phyloP scores from a whole-genome alignment of 176 grass and related monocot genomes.

The Triticum timopheevii region DNA sequence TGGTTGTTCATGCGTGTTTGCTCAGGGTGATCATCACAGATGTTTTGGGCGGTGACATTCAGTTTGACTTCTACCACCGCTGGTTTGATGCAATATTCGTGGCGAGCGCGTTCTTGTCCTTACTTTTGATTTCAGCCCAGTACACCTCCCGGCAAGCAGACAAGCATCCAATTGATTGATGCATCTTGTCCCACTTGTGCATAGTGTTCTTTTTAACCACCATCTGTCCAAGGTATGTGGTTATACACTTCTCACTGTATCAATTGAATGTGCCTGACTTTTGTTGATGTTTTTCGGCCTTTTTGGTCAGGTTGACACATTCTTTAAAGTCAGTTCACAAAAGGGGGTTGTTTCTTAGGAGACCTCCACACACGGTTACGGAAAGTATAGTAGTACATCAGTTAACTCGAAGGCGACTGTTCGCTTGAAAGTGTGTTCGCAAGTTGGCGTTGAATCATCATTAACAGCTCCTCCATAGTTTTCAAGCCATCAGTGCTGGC shows the following conservation, averaged over 20 bases:
- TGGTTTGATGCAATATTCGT: slow-evolving; percentile 99
- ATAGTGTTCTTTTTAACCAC: slow-evolving; percentile 50
- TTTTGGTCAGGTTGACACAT: slow-evolving; percentile 44
- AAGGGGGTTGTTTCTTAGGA: slow-evolving; percentile 25
- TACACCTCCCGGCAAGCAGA: slow-evolving; percentile 91
- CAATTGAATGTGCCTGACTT: slow-evolving; percentile 2
- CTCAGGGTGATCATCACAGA: slow-evolving; percentile 94
- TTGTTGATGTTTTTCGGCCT: slow-evolving; percentile 14
- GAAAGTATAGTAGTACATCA: slow-evolving; percentile 31
- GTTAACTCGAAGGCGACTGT: slow-evolving; percentile 32
- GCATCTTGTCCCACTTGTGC: slow-evolving; percentile 34
- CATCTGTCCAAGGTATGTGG: slow-evolving; percentile 39
- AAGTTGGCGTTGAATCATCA: neutral
- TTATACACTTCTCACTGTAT: neutral
- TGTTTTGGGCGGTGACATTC: slow-evolving; percentile 93
- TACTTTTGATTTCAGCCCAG: slow-evolving; percentile 88
- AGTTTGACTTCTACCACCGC: slow-evolving; percentile 97
- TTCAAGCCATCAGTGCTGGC: neutral
- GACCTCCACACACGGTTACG: slow-evolving; percentile 39
- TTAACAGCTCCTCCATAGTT: slow-evolving; percentile 13
- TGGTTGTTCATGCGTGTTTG: slow-evolving; percentile 13
- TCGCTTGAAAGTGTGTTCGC: neutral
- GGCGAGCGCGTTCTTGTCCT: slow-evolving; percentile 85
- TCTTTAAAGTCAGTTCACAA: slow-evolving; percentile 26
- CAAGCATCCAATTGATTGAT: slow-evolving; percentile 96